Base-by-base conservation (phyloP, 176 grass and related monocot species). In the Zoysia pacifica region DNA sequence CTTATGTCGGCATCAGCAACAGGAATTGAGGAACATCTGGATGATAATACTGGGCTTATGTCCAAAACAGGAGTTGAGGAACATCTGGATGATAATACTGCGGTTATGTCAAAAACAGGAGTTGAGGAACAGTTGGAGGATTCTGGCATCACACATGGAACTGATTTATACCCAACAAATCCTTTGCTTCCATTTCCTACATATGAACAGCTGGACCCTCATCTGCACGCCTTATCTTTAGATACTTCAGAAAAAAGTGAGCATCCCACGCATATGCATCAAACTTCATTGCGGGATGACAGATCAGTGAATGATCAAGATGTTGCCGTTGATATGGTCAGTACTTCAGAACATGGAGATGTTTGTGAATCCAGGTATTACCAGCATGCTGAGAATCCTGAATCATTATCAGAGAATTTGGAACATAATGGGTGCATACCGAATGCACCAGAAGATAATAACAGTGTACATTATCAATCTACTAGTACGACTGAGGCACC, bases 361-460 rank as follows among this genome's bases (percentile, higher is more conserved):
- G 19, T 82, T 79, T 75, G 64, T 50, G 78, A 87, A 67, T 75
- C 49, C 48, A 39, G 48, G 4, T 52, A n/a, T 56, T 20, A 54
- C 71, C 78, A 79, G 74, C 65, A 79, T 79, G 12, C 48, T 64
- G 15, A 71, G 68, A 45, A 82, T 52, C 60, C 14, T 66, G 77
- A 89, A 81, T 81, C 58, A 0, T 44, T 65, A 44, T 60, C 72
- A 60, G 59, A 36, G 37, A 72, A 67, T 76, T 51, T 60, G 81
- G 77, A 81, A 4, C 51, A 77, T 61, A 41, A 65, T 44, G 56
- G 76, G 43, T 14, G 46, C 77, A 67, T 38, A 66, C 28, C 72
- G 51, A 49, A 58, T 72, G 77, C 82, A 81, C 72, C 48, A 60
- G 77, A 58, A 62, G 59, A 81, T 38, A 37, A 79, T 38, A 74